Evolutionary conservation across 805 yeast species (phyloP).

Genomic region (Saturnispora sanitii): DNA sequence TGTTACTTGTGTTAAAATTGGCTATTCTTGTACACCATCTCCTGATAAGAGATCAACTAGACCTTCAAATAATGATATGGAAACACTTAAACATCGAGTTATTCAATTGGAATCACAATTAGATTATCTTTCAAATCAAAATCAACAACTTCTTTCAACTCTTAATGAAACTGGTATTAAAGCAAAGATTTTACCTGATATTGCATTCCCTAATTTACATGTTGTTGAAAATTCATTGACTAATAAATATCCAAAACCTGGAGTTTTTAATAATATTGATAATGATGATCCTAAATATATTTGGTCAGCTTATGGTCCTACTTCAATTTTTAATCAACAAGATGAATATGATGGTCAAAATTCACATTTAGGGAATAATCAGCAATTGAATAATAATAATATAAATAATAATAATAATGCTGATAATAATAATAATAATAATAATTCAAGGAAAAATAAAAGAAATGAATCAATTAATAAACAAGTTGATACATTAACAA

Average conservation of each 20-base stretch:
- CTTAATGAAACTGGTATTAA: neutral
- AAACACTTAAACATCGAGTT: conserved; percentile 7
- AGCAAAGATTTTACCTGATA: neutral
- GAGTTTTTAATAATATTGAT: conserved; percentile 13
- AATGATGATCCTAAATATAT: conserved; percentile 8
- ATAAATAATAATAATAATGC: too few species aligned
- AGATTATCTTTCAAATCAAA: neutral
- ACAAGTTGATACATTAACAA: neutral
- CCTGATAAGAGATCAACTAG: conserved; percentile 15
- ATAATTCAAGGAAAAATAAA: too few species aligned
- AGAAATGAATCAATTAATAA: too few species aligned
- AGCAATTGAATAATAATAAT: too few species aligned
- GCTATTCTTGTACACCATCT: conserved; percentile 11
- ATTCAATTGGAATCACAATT: conserved; percentile 4
- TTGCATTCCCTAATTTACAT: neutral
- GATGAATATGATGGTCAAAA: conserved; percentile 5
- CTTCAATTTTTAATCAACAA: conserved; percentile 28
- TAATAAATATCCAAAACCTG: conserved; percentile 15
- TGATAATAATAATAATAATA: neutral
- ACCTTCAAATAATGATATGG: conserved; percentile 12
- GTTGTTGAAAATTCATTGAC: neutral
- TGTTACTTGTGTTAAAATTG: conserved; percentile 12
- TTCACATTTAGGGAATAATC: neutral
- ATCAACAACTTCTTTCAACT: neutral
- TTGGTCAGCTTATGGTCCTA: conserved; percentile 17